Evolutionary conservation across 2,329 filamentous ascomycete species (phyloP), one percentile per base, ranked within the genome.

Genomic region (Microdochium bolleyi): DNA sequence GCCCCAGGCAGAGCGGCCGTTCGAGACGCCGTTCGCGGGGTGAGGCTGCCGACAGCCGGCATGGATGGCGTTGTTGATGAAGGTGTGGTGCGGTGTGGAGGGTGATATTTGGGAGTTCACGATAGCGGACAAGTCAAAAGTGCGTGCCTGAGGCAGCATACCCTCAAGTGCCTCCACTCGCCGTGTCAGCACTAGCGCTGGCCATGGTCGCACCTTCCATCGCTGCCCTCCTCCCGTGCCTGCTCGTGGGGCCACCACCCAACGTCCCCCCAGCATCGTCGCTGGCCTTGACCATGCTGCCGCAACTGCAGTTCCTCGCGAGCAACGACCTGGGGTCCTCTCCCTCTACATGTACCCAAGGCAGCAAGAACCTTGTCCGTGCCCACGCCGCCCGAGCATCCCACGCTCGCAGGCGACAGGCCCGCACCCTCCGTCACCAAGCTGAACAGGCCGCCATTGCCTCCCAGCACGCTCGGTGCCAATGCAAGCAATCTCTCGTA

Each of bases 1-100:
- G 3, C 89, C 89, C 0, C 88, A 92, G 71, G 89, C 88, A 1
- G 89, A 95, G 74, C 69, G 73, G 55, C 89, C 89, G 0, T 88
- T 74, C 58, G 86, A 94, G 76, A 94, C 84, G 1, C 80, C 82
- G 1, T 82, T 76, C 57, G 41, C 16, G 41, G 41, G 41, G 9
- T 46, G 67, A 65, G 59, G 60, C n/a, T n/a, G n/a, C n/a, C n/a
- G n/a, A n/a, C n/a, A n/a, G n/a, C n/a, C n/a, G n/a, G n/a, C n/a
- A 38, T 19, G 34, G 11, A 19, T 4, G n/a, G 14, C 16, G 34
- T 5, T 14, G 13, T 14, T 34, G 34, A 16, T 16, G 4, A 19
- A 16, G 46, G 4, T 16, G n/a, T 38, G n/a, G n/a, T 38, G n/a
- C 8, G 30, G 14, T 34, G 30, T 34, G 30, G 8, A 16, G 7